Base-by-base conservation (phyloP, 2,329 filamentous ascomycete genomes). In the Trichoderma sp. region DNA sequence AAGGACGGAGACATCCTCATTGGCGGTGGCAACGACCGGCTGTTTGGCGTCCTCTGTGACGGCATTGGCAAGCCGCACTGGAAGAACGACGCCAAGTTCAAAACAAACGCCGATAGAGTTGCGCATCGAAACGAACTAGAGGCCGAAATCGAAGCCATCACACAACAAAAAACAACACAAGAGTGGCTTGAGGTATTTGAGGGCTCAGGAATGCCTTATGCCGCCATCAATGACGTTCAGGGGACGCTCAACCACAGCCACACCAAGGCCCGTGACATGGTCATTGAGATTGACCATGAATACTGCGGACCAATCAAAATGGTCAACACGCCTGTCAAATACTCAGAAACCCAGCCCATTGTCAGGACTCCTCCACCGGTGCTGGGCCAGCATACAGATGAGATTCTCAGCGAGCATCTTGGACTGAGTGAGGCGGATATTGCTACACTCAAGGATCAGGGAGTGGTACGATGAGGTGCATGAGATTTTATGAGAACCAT, bases 261-360 rank as follows among this genome's bases (percentile, higher is more conserved):
- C 84, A 95, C 95, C 85, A 87, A 85, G 85, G 95, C 95, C 27
- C 90, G 97, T 75, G 90, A 92, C 76, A 99, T 99, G 97, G 93
- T 99, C 1, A 91, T 94, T 16, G 93, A 98, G 81, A 87, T 98
- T 62, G 90, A 98, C 0, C 97, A 99, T 82, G 90, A 90, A 6
- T 87, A 88, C 8, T 98, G 96, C 83, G 97, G 97, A 0, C 90
- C 92, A 0, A 93, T 99, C 77, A 95, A 95, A 84, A 86, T 99
- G 81, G 93, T 99, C 72, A 98, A 97, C 81, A 97, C 95, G 0
- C 97, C 97, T 0, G 92, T 99, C 76, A 99, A 99, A 83, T 97
- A 95, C 83, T 98, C 95, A 6, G 91, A 95, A 79, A 93, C 93
- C 31, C 91, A 89, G 79, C 95, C 95, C 0, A 90, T 91, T 4